Conservation (phyloP, 257 asterid genomes). For the Solanum bukasovii region DNA sequence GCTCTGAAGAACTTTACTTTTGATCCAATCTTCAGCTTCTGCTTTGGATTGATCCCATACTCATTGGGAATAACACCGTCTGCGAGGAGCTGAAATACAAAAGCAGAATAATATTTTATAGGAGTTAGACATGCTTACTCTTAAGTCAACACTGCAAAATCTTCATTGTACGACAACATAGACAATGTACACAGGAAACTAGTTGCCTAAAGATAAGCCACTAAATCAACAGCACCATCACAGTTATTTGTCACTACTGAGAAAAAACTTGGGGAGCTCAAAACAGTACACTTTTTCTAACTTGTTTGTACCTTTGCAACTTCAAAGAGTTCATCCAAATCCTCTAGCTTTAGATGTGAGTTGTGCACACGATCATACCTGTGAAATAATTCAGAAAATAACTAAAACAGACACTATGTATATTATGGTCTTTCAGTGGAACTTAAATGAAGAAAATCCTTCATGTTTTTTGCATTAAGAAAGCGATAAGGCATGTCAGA, state of each 20-base stretch:
- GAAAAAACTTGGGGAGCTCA: neutral
- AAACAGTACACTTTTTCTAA: neutral
- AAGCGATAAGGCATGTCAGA: neutral
- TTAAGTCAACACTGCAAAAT: neutral
- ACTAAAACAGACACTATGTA: neutral
- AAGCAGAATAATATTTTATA: neutral
- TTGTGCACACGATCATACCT: constrained; percentile 90
- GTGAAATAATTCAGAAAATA: constrained; percentile 2
- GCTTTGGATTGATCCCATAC: constrained; percentile 78
- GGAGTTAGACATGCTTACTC: neutral
- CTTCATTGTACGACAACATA: neutral
- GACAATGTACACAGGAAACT: neutral
- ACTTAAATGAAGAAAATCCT: neutral
- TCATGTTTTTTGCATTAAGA: neutral
- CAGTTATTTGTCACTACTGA: neutral
- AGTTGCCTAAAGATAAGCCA: neutral
- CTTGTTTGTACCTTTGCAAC: constrained; percentile 70
- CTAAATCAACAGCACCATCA: neutral
- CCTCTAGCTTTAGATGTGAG: constrained; percentile 66
- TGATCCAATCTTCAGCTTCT: constrained; percentile 82
- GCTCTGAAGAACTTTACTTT: constrained; percentile 32
- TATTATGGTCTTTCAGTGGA: neutral
- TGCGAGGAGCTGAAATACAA: constrained; percentile 60
- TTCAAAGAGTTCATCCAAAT: constrained; percentile 70
- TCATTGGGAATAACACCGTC: constrained; percentile 87